These are phyloP conservation scores for Coniophora puteana DNA, from an alignment of 1,284 basidiomycete species.

Conservation along the genomic window DNA sequence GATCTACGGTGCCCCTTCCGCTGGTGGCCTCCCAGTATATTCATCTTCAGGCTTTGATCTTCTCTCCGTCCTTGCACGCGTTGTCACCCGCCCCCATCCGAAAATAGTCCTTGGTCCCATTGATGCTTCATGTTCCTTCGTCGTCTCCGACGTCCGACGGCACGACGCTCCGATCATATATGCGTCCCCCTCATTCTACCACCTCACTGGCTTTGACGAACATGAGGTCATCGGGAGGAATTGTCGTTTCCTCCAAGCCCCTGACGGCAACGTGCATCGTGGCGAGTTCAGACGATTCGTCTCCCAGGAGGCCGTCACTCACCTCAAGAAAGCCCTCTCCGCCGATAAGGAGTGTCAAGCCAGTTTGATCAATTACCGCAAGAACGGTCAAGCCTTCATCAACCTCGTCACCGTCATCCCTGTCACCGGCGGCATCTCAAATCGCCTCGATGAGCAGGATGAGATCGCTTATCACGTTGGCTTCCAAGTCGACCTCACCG, in stretches of 20 bases:
- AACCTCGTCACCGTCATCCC: slow-evolving; percentile 87
- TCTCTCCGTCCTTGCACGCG: slow-evolving; percentile 75
- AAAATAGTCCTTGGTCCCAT: slow-evolving; percentile 84
- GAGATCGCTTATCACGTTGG: slow-evolving; percentile 85
- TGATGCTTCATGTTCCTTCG: slow-evolving; percentile 87
- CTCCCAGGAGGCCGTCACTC: slow-evolving; percentile 63
- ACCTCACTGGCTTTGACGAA: slow-evolving; percentile 81
- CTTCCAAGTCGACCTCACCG: slow-evolving; percentile 88
- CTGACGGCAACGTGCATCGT: slow-evolving; percentile 59
- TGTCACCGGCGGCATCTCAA: slow-evolving; percentile 61
- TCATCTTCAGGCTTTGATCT: slow-evolving; percentile 90
- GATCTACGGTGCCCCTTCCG: slow-evolving; percentile 16
- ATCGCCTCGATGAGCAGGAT: slow-evolving; percentile 42
- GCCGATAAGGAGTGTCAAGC: slow-evolving; percentile 87
- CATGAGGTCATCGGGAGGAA: slow-evolving; percentile 84
- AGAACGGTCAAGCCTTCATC: slow-evolving; percentile 82
- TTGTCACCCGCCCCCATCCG: slow-evolving; percentile 74
- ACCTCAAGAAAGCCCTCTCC: slow-evolving; percentile 62
- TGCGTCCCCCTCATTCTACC: slow-evolving; percentile 76
- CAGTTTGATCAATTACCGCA: slow-evolving; percentile 84
- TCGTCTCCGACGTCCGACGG: slow-evolving; percentile 80
- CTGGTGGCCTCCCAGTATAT: slow-evolving; percentile 57
- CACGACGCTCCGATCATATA: slow-evolving; percentile 87
- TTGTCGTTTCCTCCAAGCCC: slow-evolving; percentile 84
- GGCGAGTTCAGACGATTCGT: slow-evolving; percentile 70